Evolutionary conservation across 1,284 basidiomycete species (phyloP), one percentile per base, ranked within the genome.

Genomic region (Puccinia brachypodii): DNA sequence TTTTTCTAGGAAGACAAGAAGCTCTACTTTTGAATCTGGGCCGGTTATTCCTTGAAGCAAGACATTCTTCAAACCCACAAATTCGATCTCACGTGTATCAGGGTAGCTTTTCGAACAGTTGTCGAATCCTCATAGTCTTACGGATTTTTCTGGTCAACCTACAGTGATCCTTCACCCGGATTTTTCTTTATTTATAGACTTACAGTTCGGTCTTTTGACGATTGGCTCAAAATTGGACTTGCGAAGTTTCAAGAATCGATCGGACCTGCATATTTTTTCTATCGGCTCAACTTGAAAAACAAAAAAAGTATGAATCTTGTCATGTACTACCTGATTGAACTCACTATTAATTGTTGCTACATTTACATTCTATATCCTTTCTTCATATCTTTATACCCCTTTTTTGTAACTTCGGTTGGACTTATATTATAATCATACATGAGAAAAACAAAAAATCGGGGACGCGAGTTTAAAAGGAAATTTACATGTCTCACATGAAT

Each of bases 1-100:
- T 80, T 80, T 28, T 72, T 80, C 33, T 80, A 62, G 38, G 38
- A 22, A 38, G 62, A n/a, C 62, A 38, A 4, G 36, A n/a, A 64
- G 14, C 36, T 14, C 9, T 22, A 40, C 40, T 62, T 36, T 62
- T n/a, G n/a, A n/a, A n/a, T n/a, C n/a, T n/a, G n/a, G n/a, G 13
- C 31, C 60, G 33, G 38, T 62, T 22, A 19, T 19, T 53, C 4
- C 50, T 56, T 16, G n/a, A 22, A n/a, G 28, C 53, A 56, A 56
- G 53, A 25, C n/a, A 25, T 2, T 19, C 6, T 25, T 25, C n/a
- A n/a, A 56, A 25, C n/a, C 53, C n/a, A n/a, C n/a, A n/a, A n/a
- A n/a, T n/a, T n/a, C n/a, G n/a, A n/a, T n/a, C n/a, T n/a, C n/a
- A n/a, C n/a, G n/a, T n/a, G n/a, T n/a, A n/a, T n/a, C n/a, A n/a